Conservation (phyloP, 2,329 filamentous ascomycete species). For the Amauroascus niger region DNA sequence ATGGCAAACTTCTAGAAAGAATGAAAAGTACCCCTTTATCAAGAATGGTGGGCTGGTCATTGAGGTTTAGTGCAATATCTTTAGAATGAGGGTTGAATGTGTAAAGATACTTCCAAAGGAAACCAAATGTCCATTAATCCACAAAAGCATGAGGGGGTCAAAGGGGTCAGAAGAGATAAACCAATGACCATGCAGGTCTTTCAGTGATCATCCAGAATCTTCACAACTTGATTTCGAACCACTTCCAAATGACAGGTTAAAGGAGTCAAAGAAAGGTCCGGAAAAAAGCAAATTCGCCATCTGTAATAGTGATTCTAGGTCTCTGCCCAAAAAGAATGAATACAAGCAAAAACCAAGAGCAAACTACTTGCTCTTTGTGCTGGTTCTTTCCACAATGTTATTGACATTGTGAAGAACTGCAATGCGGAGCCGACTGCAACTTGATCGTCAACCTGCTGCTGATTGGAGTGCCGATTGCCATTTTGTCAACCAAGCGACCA, state of each 20-base stretch:
- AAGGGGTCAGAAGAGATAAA: too few relatives aligned
- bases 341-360: slow-evolving; percentile 9
- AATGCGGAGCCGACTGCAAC: slow-evolving; percentile 2
- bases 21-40: too few relatives aligned
- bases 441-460: slow-evolving; percentile 1
- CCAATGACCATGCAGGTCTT: too few relatives aligned
- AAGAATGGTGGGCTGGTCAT: too few relatives aligned
- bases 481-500: not conserved
- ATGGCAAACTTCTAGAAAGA: too few relatives aligned
- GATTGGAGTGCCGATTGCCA: not conserved
- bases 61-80: too few relatives aligned
- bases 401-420: slow-evolving; percentile 7
- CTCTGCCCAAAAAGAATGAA: not conserved
- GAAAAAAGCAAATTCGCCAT: not conserved
- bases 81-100: too few relatives aligned
- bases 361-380: slow-evolving; percentile 4
- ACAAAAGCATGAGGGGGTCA: too few relatives aligned
- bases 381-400: not conserved
- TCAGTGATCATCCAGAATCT: too few relatives aligned
- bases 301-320: not conserved
- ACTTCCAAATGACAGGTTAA: not conserved
- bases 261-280: not conserved
- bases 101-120: too few relatives aligned
- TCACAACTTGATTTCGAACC: too few relatives aligned
- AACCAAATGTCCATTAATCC: too few relatives aligned